These are phyloP conservation scores for Triangularia setosa DNA, from an alignment of 2,329 filamentous ascomycete species.

Conservation along the genomic window DNA sequence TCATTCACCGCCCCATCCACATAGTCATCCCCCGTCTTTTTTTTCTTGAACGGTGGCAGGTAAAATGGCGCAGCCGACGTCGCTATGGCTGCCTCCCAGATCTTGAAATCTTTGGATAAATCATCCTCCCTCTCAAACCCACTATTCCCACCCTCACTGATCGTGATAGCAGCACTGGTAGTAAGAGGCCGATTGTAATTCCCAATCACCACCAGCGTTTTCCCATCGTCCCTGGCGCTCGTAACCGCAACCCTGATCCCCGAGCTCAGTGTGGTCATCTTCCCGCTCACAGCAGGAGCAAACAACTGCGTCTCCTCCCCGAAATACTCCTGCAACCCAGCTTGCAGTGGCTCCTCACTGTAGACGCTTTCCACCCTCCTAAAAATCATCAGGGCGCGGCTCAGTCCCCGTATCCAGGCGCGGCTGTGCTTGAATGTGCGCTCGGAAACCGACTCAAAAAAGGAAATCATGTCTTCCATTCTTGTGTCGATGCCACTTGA, in stretches of 20 bases:
- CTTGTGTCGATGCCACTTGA: not conserved
- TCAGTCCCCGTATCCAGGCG: not conserved
- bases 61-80: conserved; percentile 25
- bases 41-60: conserved; percentile 20
- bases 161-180: not conserved
- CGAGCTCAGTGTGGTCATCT: not conserved
- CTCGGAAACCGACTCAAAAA: not conserved
- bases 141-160: not conserved
- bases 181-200: not conserved
- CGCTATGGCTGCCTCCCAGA: conserved; percentile 25
- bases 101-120: not conserved
- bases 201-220: not conserved
- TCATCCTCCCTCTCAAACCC: not conserved
- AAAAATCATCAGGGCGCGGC: not conserved
- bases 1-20: conserved; percentile 14
- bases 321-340: not conserved
- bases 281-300: not conserved
- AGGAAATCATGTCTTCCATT: not conserved
- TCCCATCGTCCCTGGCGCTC: not conserved
- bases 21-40: conserved; percentile 26
- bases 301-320: not conserved
- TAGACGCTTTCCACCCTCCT: not conserved
- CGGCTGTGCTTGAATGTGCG: not conserved
- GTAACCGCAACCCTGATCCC: not conserved
- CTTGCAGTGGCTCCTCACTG: not conserved